Evolutionary conservation across 495 filamentous ascomycete species (phyloP), one percentile per base, ranked within the genome.

Genomic region (Penicillium psychrofluorescens): DNA sequence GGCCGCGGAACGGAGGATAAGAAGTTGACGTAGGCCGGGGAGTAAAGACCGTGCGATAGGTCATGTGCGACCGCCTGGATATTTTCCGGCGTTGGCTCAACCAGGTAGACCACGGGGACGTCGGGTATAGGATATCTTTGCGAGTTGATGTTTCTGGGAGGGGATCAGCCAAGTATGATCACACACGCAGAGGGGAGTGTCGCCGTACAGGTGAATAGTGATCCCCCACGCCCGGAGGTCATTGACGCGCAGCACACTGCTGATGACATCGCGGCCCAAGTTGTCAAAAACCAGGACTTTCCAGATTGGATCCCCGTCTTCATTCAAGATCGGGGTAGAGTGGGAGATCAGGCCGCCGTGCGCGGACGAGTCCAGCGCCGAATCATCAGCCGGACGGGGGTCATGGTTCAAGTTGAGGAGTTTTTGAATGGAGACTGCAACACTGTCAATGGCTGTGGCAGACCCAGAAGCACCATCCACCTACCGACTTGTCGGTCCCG

Each of bases 401-500:
- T 78, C 67, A 61, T 94, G 86, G 60, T 98, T 98, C 55, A 98
- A 67, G 64, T 95, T 96, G 53, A 98, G 81, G 53, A 98, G 88
- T 67, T 89, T 94, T 69, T 95, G 88, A 52, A 98, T 88, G 2
- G 90, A 94, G 38, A 84, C 94, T 98, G 54, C 32, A 31, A 31
- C 38, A 38, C 46, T 46, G 48, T 36, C 42, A 54, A 35, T 34
- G 45, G 35, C 35, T 46, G 53, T 13, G 9, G 40, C 4, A 5
- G 9, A 35, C 16, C 3, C 38, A 28, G 11, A 80, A 84, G 36
- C 76, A 83, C 86, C 50, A 41, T 48, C 43, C 43, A 73, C 77
- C 58, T 76, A 97, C 92, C 83, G 68, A 97, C 86, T 80, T 98
- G 92, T 64, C 90, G 88, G 75, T 95, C 92, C 64, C 92, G 83